Conservation (phyloP, 2,329 filamentous ascomycete species). For the Diaporthe sp. region DNA sequence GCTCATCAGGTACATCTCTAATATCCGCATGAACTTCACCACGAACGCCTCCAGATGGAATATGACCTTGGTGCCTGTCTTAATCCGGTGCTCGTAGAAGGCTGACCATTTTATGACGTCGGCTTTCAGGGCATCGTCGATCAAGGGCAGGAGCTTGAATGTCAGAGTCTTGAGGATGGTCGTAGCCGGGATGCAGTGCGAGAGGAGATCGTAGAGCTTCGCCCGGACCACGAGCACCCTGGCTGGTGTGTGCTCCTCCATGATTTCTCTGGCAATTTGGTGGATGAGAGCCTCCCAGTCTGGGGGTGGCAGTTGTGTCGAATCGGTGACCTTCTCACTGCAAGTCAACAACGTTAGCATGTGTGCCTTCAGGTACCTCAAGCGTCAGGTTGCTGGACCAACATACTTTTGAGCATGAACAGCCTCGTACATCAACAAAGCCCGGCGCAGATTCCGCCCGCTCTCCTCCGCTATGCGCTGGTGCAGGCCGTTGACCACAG, state of each 20-base stretch:
- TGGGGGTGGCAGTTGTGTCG: conserved; percentile 90
- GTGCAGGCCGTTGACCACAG: conserved; percentile 81
- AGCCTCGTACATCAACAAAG: conserved; percentile 96
- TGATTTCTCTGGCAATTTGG: conserved; percentile 92
- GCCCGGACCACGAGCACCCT: conserved; percentile 89
- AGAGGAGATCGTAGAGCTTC: conserved; percentile 96
- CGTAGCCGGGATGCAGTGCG: conserved; percentile 96
- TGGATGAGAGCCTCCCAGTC: conserved; percentile 96
- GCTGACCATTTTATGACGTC: conserved; percentile 97
- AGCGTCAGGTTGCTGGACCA: background rate
- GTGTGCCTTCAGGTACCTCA: background rate
- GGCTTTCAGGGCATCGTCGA: conserved; percentile 90
- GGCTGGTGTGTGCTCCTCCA: conserved; percentile 92
- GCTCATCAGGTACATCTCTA: conserved; percentile 92
- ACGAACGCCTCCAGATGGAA: conserved; percentile 99
- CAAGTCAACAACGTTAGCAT: conserved; percentile 34
- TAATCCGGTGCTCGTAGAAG: conserved; percentile 96
- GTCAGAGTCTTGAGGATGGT: conserved; percentile 95
- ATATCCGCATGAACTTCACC: conserved; percentile 96
- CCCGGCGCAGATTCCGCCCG: conserved; percentile 89
- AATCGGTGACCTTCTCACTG: conserved; percentile 91
- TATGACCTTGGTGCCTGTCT: conserved; percentile 93
- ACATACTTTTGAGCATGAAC: conserved; percentile 96
- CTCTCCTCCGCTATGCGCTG: conserved; percentile 90
- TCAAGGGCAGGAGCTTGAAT: conserved; percentile 89